A percentile compares a stretch with the other conserved stretches of the same genome.
phyloP scores from a whole-genome alignment of 257 asterid genomes.

The Mentha longifolia region DNA sequence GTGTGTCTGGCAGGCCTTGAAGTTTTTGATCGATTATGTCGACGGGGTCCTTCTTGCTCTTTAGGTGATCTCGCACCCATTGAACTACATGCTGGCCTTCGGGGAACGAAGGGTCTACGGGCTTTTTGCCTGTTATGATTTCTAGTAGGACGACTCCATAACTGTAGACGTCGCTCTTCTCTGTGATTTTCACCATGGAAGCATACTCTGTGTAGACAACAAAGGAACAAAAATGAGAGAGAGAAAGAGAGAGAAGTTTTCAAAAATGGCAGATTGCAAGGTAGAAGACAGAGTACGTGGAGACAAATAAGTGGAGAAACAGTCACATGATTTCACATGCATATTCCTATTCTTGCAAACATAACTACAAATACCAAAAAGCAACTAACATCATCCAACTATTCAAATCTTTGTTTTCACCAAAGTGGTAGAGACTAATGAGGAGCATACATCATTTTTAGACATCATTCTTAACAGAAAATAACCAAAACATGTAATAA shows the following conservation, averaged over 20 bases:
- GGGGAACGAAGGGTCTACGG: constrained; percentile 72
- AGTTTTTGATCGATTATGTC: constrained; percentile 63
- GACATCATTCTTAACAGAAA: not conserved
- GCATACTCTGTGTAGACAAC: constrained; percentile 59
- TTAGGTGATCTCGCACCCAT: constrained; percentile 72
- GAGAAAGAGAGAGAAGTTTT: not conserved
- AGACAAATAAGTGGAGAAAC: constrained; percentile 32
- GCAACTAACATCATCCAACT: constrained; percentile 41
- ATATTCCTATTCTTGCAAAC: constrained; percentile 28
- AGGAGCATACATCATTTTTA: constrained; percentile 7
- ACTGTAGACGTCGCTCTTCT: constrained; percentile 80
- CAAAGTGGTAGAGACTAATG: constrained; percentile 19
- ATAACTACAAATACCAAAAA: constrained; percentile 19
- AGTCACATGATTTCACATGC: constrained; percentile 44
- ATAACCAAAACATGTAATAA: not conserved
- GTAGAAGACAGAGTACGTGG: constrained; percentile 24
- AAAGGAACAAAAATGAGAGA: not conserved
- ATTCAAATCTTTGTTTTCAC: constrained; percentile 14
- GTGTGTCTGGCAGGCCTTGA: constrained; percentile 75
- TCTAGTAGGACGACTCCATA: constrained; percentile 78
- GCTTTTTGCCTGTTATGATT: constrained; percentile 70
- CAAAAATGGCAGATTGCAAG: not conserved
- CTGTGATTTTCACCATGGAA: constrained; percentile 65
- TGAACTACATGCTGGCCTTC: constrained; percentile 74
- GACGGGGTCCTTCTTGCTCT: constrained; percentile 60